Evolutionary conservation across 495 filamentous ascomycete genomes (phyloP).

Genomic region (Penicillium nucicola): DNA sequence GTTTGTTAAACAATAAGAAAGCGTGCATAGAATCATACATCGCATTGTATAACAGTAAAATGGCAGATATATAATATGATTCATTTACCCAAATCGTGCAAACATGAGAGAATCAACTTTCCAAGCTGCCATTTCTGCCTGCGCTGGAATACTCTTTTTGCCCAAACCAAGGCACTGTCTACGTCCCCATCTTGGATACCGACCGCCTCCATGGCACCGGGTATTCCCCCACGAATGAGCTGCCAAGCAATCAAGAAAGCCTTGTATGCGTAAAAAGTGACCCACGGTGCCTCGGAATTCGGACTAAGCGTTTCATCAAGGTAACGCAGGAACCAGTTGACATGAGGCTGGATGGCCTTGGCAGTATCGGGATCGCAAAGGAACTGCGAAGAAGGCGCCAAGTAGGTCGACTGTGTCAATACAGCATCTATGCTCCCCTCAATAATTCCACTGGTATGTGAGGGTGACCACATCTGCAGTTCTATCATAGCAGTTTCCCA

Average conservation of each 20-base stretch:
- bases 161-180: slow-evolving; percentile 28
- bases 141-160: slow-evolving; percentile 24
- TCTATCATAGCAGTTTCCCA: slow-evolving; percentile 40
- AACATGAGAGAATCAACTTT: slow-evolving; percentile 26
- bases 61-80: not conserved
- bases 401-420: slow-evolving; percentile 23
- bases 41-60: too few species aligned
- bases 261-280: slow-evolving; percentile 35
- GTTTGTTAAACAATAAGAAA: too few species aligned
- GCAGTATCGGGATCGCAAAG: slow-evolving; percentile 24
- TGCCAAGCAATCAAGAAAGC: slow-evolving; percentile 40
- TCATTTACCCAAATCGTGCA: slow-evolving; percentile 22
- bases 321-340: slow-evolving; percentile 38
- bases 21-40: too few species aligned
- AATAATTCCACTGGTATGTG: slow-evolving; percentile 33
- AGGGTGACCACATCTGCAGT: slow-evolving; percentile 35
- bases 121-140: slow-evolving; percentile 26
- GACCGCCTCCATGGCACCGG: slow-evolving; percentile 28
- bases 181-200: slow-evolving; percentile 27
- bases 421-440: slow-evolving; percentile 28
- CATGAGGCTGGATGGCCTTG: slow-evolving; percentile 27
- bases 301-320: slow-evolving; percentile 18
- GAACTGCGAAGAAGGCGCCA: slow-evolving; percentile 23
- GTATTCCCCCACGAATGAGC: slow-evolving; percentile 19
- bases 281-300: slow-evolving; percentile 30